A percentile compares a stretch with the other conserved stretches of the same genome.
These are phyloP conservation scores for Pseudogymnoascus sp. DNA, from an alignment of 2,329 filamentous ascomycete genomes.

Conservation along the genomic window DNA sequence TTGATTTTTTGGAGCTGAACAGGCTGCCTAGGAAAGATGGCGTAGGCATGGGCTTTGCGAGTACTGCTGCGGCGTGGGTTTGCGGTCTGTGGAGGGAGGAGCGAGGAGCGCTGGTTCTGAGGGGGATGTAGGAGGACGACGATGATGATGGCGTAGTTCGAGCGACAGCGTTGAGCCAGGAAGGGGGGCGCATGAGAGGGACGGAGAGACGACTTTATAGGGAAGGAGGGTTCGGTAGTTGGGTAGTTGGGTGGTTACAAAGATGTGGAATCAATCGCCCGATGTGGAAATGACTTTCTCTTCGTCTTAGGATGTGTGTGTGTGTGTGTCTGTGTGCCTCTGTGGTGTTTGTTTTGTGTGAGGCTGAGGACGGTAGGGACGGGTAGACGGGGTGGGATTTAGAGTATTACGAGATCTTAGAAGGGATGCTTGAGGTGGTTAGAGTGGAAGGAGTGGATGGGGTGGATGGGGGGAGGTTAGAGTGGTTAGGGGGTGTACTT, in stretches of 20 bases:
- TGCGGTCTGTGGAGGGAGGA: slow-evolving; percentile 25
- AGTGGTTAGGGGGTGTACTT: too few relatives aligned
- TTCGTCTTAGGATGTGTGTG: background rate
- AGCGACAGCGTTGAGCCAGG: slow-evolving; percentile 39
- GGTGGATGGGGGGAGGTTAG: too few relatives aligned
- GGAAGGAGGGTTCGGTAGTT: slow-evolving; percentile 12
- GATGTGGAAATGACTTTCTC: background rate
- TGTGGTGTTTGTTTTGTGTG: background rate
- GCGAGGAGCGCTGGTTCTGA: slow-evolving; percentile 39
- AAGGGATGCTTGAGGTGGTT: background rate
- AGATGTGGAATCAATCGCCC: slow-evolving; percentile 7
- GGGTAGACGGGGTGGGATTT: background rate
- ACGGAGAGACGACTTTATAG: slow-evolving; percentile 25
- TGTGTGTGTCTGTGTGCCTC: background rate
- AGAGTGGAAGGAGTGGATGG: too few relatives aligned
- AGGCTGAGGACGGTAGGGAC: background rate
- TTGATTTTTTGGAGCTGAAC: slow-evolving; percentile 54
- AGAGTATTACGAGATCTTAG: slow-evolving; percentile 1
- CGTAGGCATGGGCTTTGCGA: slow-evolving; percentile 61
- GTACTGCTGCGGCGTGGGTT: slow-evolving; percentile 34
- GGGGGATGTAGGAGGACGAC: slow-evolving; percentile 33
- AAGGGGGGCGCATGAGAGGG: slow-evolving; percentile 44
- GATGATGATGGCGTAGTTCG: slow-evolving; percentile 31
- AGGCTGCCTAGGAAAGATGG: slow-evolving; percentile 74
- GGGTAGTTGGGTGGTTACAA: background rate